phyloP scores from a whole-genome alignment of 306 rosid genomes.

The Ormosia emarginata region DNA sequence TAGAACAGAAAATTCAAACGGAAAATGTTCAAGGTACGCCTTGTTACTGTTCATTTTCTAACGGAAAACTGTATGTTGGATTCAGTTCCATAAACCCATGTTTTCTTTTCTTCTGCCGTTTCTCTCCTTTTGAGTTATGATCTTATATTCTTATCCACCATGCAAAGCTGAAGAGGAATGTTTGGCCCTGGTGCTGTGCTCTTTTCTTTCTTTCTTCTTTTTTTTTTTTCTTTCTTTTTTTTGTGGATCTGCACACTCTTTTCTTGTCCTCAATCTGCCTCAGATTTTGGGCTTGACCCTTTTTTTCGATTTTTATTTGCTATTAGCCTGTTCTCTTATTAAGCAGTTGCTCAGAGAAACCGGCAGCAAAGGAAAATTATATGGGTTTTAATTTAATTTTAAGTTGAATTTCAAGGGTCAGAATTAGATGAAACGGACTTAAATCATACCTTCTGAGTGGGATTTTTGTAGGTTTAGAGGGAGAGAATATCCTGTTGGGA shows the following conservation, averaged over 20 bases:
- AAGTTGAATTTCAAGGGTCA: not conserved
- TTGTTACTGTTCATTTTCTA: slow-evolving; percentile 19
- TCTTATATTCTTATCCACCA: not conserved
- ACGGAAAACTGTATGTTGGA: slow-evolving; percentile 20
- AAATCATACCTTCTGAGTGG: not conserved
- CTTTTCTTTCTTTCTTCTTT: too few relatives aligned
- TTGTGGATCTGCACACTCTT: not conserved
- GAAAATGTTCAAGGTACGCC: slow-evolving; percentile 1
- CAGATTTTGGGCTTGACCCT: not conserved
- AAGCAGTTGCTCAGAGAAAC: not conserved
- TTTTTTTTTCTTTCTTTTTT: too few relatives aligned
- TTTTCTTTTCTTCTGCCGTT: not conserved
- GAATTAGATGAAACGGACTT: not conserved
- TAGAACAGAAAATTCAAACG: not conserved
- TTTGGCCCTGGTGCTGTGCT: too few relatives aligned
- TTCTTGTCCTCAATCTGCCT: not conserved
- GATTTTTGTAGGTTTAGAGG: not conserved
- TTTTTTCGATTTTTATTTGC: not conserved
- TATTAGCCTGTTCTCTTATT: not conserved
- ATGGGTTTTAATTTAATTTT: not conserved
- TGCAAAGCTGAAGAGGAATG: not conserved
- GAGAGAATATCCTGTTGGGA: not conserved
- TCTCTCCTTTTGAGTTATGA: not conserved
- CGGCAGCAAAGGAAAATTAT: not conserved
- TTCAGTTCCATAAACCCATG: not conserved